Evolutionary conservation across 75 land plant species (phyloP).

Genomic region (Cunninghamia lanceolata): DNA sequence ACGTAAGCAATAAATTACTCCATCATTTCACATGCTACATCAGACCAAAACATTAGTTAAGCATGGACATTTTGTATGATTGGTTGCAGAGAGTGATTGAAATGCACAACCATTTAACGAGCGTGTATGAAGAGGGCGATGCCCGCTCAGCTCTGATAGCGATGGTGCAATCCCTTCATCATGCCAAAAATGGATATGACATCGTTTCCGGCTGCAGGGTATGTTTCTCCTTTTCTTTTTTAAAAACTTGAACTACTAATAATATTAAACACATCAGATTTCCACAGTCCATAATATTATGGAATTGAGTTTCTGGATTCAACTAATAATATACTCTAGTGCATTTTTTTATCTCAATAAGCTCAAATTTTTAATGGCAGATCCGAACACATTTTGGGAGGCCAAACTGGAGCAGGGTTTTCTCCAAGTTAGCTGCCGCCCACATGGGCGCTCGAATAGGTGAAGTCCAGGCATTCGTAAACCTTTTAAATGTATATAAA

Average conservation of each 20-base stretch:
- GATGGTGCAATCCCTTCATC: conserved; percentile 80
- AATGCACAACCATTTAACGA: conserved; percentile 39
- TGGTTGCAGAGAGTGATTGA: neutral
- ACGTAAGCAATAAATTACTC: conserved; percentile 28
- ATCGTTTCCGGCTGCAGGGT: conserved; percentile 83
- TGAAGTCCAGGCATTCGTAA: neutral
- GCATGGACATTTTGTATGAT: no score
- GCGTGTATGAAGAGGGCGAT: conserved; percentile 93
- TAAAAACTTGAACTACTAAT: no score
- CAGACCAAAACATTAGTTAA: no score
- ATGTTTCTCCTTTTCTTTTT: neutral
- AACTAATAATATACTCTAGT: no score
- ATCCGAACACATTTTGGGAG: conserved; percentile 53
- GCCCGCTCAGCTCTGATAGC: conserved; percentile 77
- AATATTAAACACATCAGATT: no score
- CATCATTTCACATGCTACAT: neutral
- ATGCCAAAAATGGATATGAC: conserved; percentile 81
- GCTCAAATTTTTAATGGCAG: conserved; percentile 16
- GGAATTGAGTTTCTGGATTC: no score
- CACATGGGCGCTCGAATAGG: conserved; percentile 41
- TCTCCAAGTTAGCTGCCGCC: conserved; percentile 21
- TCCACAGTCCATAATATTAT: no score
- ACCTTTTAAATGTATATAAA: neutral
- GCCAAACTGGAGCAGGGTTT: conserved; percentile 54
- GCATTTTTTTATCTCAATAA: neutral